These are phyloP conservation scores for Podospora bellae-mahoneyi DNA, from an alignment of 495 filamentous ascomycete genomes.

Conservation along the genomic window DNA sequence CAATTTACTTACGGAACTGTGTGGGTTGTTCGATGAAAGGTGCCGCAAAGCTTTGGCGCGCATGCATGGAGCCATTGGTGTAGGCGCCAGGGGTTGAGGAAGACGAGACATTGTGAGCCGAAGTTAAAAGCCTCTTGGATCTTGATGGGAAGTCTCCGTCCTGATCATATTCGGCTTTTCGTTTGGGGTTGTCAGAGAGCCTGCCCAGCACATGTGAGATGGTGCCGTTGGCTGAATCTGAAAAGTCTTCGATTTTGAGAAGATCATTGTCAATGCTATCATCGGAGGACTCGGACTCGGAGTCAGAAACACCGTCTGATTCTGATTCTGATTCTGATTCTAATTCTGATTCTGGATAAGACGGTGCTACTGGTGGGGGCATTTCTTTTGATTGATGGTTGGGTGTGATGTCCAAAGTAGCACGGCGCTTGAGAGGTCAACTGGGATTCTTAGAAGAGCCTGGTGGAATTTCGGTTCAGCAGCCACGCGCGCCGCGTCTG, in stretches of 20 bases:
- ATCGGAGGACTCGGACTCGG: background rate
- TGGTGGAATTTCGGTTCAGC: background rate
- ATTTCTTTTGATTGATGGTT: background rate
- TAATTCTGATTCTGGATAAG: background rate
- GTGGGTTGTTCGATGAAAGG: background rate
- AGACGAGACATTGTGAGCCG: background rate
- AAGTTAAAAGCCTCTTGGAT: background rate
- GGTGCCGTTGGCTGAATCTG: background rate
- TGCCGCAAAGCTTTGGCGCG: background rate
- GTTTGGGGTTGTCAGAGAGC: slow-evolving; percentile 2
- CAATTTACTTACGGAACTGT: background rate
- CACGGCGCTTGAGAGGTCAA: background rate
- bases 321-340: background rate
- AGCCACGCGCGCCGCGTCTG: background rate
- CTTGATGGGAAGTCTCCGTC: background rate
- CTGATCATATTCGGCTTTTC: background rate
- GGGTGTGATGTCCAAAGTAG: background rate
- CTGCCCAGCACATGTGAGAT: slow-evolving; percentile 8
- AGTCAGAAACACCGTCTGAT: background rate
- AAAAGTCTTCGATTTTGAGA: background rate
- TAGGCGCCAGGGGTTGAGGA: background rate
- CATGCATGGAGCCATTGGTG: background rate
- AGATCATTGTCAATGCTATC: background rate
- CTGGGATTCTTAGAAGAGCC: background rate
- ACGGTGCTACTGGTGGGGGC: background rate